These are phyloP conservation scores for Boletus sp. DNA, from an alignment of 1,284 basidiomycete species.

Conservation along the genomic window DNA sequence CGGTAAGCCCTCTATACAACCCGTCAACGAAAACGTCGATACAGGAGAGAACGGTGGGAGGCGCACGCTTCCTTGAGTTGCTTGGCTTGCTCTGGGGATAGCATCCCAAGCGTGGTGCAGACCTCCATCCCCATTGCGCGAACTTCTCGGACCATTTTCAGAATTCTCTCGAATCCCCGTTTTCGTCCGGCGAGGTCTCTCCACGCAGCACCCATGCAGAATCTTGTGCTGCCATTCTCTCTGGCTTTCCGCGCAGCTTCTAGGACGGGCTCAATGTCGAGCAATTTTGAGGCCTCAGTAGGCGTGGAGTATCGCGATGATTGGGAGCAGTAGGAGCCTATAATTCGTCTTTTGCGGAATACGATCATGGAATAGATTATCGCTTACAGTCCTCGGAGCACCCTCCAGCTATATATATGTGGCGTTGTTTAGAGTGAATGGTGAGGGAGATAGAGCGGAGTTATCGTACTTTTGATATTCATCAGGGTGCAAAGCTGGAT, in stretches of 20 bases:
- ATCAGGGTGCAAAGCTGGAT: constrained; percentile 96
- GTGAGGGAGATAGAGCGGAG: constrained; percentile 23
- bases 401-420: constrained; percentile 66
- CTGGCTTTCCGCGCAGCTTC: constrained; percentile 90
- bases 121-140: constrained; percentile 94
- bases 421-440: constrained; percentile 3
- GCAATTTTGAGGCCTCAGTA: constrained; percentile 83
- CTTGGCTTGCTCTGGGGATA: constrained; percentile 89
- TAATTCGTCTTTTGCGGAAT: background rate
- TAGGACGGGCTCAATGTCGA: constrained; percentile 91
- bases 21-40: constrained; percentile 2
- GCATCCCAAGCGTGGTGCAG: constrained; percentile 97
- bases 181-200: constrained; percentile 92
- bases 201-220: constrained; percentile 99
- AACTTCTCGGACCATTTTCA: constrained; percentile 89
- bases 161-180: constrained; percentile 90
- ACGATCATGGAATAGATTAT: background rate
- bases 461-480: constrained; percentile 93
- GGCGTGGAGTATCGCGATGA: constrained; percentile 88
- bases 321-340: constrained; percentile 96
- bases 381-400: constrained; percentile 91
- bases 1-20: constrained; percentile 76
- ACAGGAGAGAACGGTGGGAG: constrained; percentile 5
- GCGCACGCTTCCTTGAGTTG: constrained; percentile 89
- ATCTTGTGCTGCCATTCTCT: constrained; percentile 92